Conservation (phyloP, 208 protist species). For the Acanthamoeba lenticulata region DNA sequence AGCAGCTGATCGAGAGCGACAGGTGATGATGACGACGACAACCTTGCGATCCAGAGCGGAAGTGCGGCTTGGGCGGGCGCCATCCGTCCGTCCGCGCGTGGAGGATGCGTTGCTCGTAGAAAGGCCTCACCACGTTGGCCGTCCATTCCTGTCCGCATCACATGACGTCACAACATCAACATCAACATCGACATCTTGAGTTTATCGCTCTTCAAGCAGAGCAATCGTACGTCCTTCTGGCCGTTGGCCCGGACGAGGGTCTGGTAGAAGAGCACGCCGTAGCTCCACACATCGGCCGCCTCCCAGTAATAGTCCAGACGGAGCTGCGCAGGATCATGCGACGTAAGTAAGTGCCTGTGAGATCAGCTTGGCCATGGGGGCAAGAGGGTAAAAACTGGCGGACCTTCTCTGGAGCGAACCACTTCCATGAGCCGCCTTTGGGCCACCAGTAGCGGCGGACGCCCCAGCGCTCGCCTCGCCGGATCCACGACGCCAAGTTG, state of each 20-base stretch:
- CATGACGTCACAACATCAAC: too few species aligned
- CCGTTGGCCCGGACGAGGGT: neutral
- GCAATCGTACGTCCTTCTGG: neutral
- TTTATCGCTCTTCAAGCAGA: neutral
- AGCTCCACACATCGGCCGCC: neutral
- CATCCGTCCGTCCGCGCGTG: neutral
- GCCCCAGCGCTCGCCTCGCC: neutral
- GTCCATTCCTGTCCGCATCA: neutral
- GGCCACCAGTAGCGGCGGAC: neutral
- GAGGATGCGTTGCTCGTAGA: conserved; percentile 8
- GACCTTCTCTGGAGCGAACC: conserved; percentile 12
- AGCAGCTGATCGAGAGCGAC: too few species aligned
- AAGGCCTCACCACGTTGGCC: neutral
- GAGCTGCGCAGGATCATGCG: neutral
- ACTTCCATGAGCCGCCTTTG: conserved; percentile 1
- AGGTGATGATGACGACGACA: too few species aligned
- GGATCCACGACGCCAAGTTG: neutral
- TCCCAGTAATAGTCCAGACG: neutral
- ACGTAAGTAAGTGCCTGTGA: too few species aligned
- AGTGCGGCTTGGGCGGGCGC: neutral
- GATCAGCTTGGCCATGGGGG: too few species aligned
- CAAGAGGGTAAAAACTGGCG: too few species aligned
- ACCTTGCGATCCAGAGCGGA: too few species aligned
- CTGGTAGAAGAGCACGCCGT: conserved; percentile 1
- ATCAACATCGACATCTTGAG: neutral